Base-by-base conservation (phyloP, 805 yeast species). In the Kockiozyma suomiensis region DNA sequence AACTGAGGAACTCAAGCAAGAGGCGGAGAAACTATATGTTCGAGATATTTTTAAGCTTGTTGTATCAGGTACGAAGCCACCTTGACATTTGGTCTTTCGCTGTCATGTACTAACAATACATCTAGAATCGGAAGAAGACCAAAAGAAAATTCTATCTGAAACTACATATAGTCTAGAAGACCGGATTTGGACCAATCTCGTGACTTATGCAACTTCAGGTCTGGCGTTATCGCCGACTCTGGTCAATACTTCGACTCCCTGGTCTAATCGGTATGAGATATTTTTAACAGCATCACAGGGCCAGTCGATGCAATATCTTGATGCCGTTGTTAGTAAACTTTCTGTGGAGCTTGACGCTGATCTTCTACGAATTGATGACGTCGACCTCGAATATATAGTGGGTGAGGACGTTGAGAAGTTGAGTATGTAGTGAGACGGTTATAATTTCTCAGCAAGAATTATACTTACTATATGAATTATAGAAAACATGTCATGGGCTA, bases 301-400 rank as follows among this genome's bases (percentile, higher is more conserved):
- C 28, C 65, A 61, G 51, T 61, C 65, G 13, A 50, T 61, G 59
- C 43, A 43, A 17, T 61, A 50, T 35, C 32, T 61, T 10, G 65
- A 61, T 46, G 50, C 65, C 4, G 25, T 61, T 4, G 62, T 61
- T 12, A 58, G 48, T 26, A 35, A 47, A 32, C 25, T 61, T 5
- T 59, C 65, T 19, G 57, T 33, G 23, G 57, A 54, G 10, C 15
- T 58, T 13, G 47, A 37, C 33, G 65, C 62, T 7, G 65, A 61
- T 26, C 25, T 61, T 10, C 17, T 61, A 26, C 50, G 65, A 17
- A 19, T 61, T 10, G 59, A 55, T 26, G 60, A 61, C 30, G 13
- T 49, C 10, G 65, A 61, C 25, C 41, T 61, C 3, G 65, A 61
- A 33, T 42, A 46, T 13, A 15, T 61, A 3, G 46, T 61, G 21